Evolutionary conservation across 2,329 filamentous ascomycete species (phyloP).

Genomic region (Cladosporium colombiae): DNA sequence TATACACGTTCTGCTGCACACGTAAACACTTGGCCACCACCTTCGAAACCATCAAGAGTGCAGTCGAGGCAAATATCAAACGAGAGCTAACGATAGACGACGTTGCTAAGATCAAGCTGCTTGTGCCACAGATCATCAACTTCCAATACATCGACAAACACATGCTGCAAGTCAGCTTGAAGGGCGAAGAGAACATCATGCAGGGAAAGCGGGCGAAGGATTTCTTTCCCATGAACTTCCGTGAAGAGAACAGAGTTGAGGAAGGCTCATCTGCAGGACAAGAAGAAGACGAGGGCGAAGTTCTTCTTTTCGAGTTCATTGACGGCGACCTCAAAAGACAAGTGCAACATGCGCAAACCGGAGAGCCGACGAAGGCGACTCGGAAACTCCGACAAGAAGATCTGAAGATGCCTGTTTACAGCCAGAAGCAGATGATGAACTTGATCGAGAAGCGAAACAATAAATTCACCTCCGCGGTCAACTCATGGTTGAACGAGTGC

Average conservation of each 20-base stretch:
- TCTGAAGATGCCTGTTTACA: conserved; percentile 87
- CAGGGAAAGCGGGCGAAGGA: conserved; percentile 57
- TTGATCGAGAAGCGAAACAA: conserved; percentile 87
- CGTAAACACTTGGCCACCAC: conserved; percentile 91
- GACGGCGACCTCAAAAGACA: conserved; percentile 88
- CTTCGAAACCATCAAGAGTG: conserved; percentile 79
- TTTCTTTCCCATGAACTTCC: conserved; percentile 46
- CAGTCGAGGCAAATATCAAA: conserved; percentile 82
- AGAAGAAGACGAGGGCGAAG: conserved; percentile 53
- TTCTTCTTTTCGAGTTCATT: conserved; percentile 87
- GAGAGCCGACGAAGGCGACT: conserved; percentile 67
- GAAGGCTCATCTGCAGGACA: conserved; percentile 28
- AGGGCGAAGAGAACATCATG: conserved; percentile 67
- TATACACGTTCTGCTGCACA: conserved; percentile 93
- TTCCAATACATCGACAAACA: conserved; percentile 87
- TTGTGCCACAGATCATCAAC: conserved; percentile 75
- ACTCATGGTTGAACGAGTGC: conserved; percentile 75
- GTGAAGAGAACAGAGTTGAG: conserved; percentile 38
- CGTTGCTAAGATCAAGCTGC: conserved; percentile 75
- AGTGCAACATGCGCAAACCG: conserved; percentile 70
- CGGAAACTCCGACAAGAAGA: conserved; percentile 73
- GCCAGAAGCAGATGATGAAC: conserved; percentile 85
- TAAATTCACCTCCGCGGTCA: conserved; percentile 78
- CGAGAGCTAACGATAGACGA: conserved; percentile 71
- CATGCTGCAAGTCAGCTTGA: conserved; percentile 76